phyloP scores from a whole-genome alignment of 1,284 basidiomycete species.

The Melampsora americana region DNA sequence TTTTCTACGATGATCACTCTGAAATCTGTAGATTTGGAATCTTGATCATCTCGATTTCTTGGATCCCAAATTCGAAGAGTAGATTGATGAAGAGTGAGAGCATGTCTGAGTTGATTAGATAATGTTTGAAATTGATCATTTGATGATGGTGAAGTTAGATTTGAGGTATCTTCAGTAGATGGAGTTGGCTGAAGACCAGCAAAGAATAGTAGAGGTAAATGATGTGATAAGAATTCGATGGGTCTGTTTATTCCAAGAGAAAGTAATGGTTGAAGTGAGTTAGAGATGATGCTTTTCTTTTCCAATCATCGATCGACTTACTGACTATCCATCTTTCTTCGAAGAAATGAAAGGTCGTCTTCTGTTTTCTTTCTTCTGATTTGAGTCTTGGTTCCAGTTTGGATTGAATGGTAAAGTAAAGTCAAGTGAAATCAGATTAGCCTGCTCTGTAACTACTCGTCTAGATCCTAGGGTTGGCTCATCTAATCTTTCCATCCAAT shows the following conservation, averaged over 20 bases:
- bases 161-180: conserved; percentile 48
- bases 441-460: too few relatives aligned
- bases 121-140: conserved; percentile 59
- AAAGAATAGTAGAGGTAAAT: conserved; percentile 86
- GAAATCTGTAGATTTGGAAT: conserved; percentile 63
- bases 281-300: too few relatives aligned
- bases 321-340: too few relatives aligned
- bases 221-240: conserved; percentile 65
- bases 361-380: too few relatives aligned
- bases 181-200: conserved; percentile 66
- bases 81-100: conserved; percentile 61
- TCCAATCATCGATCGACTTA: too few relatives aligned
- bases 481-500: too few relatives aligned
- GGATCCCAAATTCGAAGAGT: conserved; percentile 55
- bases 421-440: too few relatives aligned
- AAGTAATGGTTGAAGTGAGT: too few relatives aligned
- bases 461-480: too few relatives aligned
- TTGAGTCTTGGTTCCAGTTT: too few relatives aligned
- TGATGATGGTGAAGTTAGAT: conserved; percentile 21
- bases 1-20: conserved; percentile 77
- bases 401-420: too few relatives aligned
- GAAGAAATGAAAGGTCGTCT: too few relatives aligned
- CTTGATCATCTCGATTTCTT: conserved; percentile 47
- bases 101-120: conserved; percentile 62
- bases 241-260: conserved; percentile 45